Evolutionary conservation across 352 stramenopile genomes (phyloP), one percentile per base, ranked within the genome.

Genomic region (Phytophthora meadii): DNA sequence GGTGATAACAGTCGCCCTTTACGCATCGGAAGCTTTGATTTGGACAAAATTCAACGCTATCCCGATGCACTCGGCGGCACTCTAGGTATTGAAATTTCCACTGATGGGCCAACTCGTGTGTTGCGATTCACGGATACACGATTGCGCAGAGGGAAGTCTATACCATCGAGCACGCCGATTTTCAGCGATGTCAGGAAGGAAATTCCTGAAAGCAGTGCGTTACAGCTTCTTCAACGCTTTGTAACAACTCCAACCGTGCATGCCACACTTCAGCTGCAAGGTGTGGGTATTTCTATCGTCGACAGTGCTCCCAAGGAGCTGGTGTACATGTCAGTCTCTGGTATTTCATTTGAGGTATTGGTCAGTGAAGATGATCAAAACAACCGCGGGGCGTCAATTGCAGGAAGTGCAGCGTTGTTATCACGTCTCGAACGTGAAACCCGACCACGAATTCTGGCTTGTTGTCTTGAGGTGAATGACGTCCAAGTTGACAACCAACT

Each of bases 401-500:
- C 75, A n/a, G 68, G 67, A n/a, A 72, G 72, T 9, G 74, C 74
- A 22, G 70, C 71, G 15, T 70, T 52, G 5, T 72, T 89, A 37
- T 87, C 77, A 11, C 79, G 84, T 3, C 51, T 92, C 11, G 70
- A 90, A 50, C 79, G 77, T 15, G 79, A 94, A 49, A 84, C 65
- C 3, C 71, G 74, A 8, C 67, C 82, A 11, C 79, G 73, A 5
- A 84, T 92, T 60, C 61, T 90, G 42, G 87, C 82, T 19, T 78
- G 73, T 10, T 82, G 84, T 11, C 84, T 95, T 37, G 70, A 90
- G 36, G 76, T 96, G 49, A 74, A 77, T 36, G 87, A 94, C 30
- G 72, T 96, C n/a, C 89, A 96, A 68, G 84, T 96, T 24, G 89
- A 96, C 64, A 95, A 96, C 48, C 87, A 96, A 62, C 72, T 96